Evolutionary conservation across 352 stramenopile species (phyloP).

Genomic region (Globisporangium cederbergense): DNA sequence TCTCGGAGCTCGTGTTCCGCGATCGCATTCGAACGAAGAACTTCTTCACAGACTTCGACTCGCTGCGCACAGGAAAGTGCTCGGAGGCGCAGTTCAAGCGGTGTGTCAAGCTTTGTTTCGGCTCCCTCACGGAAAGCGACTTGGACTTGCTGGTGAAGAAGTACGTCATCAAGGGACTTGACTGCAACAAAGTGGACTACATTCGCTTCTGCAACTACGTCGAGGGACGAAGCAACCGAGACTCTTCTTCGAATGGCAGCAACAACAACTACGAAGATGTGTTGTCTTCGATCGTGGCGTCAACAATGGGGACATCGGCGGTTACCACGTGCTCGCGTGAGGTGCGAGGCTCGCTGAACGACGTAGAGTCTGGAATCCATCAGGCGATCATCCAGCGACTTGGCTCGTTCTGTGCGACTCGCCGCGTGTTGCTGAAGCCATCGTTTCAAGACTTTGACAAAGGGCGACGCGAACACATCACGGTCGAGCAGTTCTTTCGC

Average conservation of each 20-base stretch:
- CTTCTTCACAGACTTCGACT: conserved; percentile 85
- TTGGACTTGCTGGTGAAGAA: conserved; percentile 57
- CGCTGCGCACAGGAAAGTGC: conserved; percentile 69
- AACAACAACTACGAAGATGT: conserved; percentile 60
- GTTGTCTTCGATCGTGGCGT: conserved; percentile 34
- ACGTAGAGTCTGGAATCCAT: conserved; percentile 41
- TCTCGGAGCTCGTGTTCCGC: conserved; percentile 56
- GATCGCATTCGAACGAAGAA: conserved; percentile 82
- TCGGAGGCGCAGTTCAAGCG: conserved; percentile 75
- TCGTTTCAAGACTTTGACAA: conserved; percentile 84
- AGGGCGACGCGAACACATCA: conserved; percentile 69
- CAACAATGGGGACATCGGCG: conserved; percentile 21
- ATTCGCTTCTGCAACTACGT: conserved; percentile 68
- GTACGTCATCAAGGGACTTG: conserved; percentile 42
- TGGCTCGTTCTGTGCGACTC: conserved; percentile 48
- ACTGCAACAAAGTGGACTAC: conserved; percentile 72
- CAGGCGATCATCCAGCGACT: conserved; percentile 62
- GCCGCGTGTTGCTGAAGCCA: conserved; percentile 72
- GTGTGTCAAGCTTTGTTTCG: conserved; percentile 78
- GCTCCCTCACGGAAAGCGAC: conserved; percentile 53
- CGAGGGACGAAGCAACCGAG: conserved; percentile 38
- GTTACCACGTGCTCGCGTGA: conserved; percentile 55
- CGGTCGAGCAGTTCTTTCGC: conserved; percentile 77
- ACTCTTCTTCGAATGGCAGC: conserved; percentile 8
- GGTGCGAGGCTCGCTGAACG: conserved; percentile 48